Percentiles rank a stretch among this genome's conserved stretches.
Evolutionary conservation across 2,329 filamentous ascomycete genomes (phyloP).

Genomic region (Blastomyces percursus): DNA sequence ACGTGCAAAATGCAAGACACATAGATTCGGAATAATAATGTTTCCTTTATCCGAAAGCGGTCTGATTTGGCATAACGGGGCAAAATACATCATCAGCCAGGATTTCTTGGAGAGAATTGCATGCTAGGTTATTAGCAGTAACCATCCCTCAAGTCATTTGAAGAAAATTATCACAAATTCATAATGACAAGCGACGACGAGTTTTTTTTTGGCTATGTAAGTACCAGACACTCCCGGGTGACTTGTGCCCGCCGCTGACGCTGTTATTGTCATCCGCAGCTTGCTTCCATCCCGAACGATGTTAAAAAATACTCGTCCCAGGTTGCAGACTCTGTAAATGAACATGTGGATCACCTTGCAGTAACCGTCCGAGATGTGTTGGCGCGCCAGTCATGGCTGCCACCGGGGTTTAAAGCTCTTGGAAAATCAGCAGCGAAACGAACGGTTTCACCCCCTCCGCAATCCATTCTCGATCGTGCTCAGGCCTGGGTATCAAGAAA

Average conservation of each 20-base stretch:
- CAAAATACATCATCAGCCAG: constrained; percentile 2
- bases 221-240: constrained; percentile 22
- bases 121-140: not conserved
- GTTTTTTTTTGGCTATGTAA: constrained; percentile 65
- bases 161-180: constrained; percentile 1
- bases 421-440: constrained; percentile 28
- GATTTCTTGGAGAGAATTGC: not conserved
- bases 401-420: constrained; percentile 54
- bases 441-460: constrained; percentile 22
- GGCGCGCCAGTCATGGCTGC: constrained; percentile 60
- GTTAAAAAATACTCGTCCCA: constrained; percentile 59
- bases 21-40: not conserved
- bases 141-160: not conserved
- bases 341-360: constrained; percentile 67
- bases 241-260: not conserved
- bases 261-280: constrained; percentile 27
- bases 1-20: not conserved
- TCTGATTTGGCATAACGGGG: not conserved
- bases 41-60: not conserved
- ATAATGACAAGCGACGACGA: constrained; percentile 71
- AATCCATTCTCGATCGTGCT: constrained; percentile 42
- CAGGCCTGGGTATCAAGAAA: constrained; percentile 63
- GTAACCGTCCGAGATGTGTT: constrained; percentile 58
- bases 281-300: constrained; percentile 51
- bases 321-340: constrained; percentile 69